A percentile compares a stretch with the other conserved stretches of the same genome.
Evolutionary conservation across 2,329 filamentous ascomycete species (phyloP).

Genomic region (Penicillium sclerotigenum): DNA sequence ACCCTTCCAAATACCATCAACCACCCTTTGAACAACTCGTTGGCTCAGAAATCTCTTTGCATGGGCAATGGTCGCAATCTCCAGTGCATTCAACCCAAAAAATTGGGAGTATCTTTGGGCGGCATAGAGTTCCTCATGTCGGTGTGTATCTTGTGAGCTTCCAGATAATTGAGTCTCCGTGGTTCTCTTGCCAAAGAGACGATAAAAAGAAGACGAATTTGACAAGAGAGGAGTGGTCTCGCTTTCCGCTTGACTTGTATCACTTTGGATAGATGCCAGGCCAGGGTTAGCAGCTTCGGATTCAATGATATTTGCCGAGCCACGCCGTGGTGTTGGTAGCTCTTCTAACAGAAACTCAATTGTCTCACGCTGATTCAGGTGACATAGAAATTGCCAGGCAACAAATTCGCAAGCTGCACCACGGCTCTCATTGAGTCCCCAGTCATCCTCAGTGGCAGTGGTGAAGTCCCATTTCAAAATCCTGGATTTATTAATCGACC

Average conservation of each 20-base stretch:
- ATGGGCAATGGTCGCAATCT: constrained; percentile 76
- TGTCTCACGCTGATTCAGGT: constrained; percentile 54
- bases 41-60: constrained; percentile 84
- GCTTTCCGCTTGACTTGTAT: constrained; percentile 10
- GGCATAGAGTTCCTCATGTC: constrained; percentile 49
- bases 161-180: constrained; percentile 38
- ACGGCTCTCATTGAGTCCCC: constrained; percentile 55
- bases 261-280: constrained; percentile 9
- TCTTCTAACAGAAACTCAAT: constrained; percentile 58
- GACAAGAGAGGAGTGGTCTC: constrained; percentile 34
- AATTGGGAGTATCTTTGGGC: constrained; percentile 67
- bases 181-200: constrained; percentile 36
- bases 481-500: constrained; percentile 32
- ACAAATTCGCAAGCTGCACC: constrained; percentile 60
- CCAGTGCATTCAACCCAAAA: constrained; percentile 76
- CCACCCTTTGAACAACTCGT: constrained; percentile 74
- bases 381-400: constrained; percentile 60
- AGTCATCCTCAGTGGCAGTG: constrained; percentile 51
- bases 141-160: constrained; percentile 46
- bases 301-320: constrained; percentile 19
- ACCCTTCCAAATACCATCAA: constrained; percentile 81
- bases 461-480: constrained; percentile 58
- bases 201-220: constrained; percentile 21
- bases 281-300: constrained; percentile 22
- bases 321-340: constrained; percentile 33